phyloP scores from a whole-genome alignment of 306 rosid genomes.

The Quercus suber region DNA sequence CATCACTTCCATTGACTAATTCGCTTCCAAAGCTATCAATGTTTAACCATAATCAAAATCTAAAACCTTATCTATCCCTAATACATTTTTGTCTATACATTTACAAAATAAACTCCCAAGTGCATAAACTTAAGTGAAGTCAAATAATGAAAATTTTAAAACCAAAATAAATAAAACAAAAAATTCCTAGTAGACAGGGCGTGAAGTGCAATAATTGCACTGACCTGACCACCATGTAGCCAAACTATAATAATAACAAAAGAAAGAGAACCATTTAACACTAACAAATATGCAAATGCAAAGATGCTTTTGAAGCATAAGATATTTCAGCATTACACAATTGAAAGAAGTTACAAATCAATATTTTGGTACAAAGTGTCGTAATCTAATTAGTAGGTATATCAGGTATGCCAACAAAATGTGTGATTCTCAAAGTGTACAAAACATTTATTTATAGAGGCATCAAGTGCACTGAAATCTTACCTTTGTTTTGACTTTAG shows the following conservation, averaged over 20 bases:
- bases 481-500: slow-evolving; percentile 84
- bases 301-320: neutral
- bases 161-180: neutral
- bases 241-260: neutral
- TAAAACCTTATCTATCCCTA: neutral
- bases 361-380: slow-evolving; percentile 12
- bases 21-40: neutral
- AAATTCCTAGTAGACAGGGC: neutral
- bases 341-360: neutral
- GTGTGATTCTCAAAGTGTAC: neutral
- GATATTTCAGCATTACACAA: neutral
- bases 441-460: slow-evolving; percentile 10
- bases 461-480: slow-evolving; percentile 3
- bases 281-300: neutral
- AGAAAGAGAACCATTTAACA: neutral
- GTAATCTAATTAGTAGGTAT: neutral
- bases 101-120: neutral
- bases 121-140: neutral
- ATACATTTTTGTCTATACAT: neutral
- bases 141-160: neutral
- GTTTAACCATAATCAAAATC: neutral
- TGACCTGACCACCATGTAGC: neutral
- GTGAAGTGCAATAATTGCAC: neutral
- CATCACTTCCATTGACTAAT: neutral
- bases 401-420: neutral